Evolutionary conservation across 352 stramenopile species (phyloP), one percentile per base, ranked within the genome.

Genomic region (Halophytophthora batemanensis): DNA sequence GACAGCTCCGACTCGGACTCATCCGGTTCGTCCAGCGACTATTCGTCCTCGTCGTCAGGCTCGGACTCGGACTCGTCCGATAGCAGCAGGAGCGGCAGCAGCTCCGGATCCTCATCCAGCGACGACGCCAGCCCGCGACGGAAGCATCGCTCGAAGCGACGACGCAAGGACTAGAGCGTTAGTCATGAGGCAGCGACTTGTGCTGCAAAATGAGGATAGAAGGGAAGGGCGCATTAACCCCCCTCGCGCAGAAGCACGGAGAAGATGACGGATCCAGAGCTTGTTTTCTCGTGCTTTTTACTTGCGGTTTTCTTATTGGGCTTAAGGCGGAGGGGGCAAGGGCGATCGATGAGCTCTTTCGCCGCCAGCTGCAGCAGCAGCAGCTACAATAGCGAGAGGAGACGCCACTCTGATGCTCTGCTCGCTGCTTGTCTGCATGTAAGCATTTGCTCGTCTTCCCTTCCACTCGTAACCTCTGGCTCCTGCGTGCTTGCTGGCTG

Each of bases 141-240:
- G 53, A 57, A 23, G 42, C 43, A 56, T n/a, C 51, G 18, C n/a
- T 66, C 47, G 0, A 86, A 87, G 57, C 61, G 64, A 17, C 71
- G 45, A 36, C 65, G 73, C 40, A 76, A 49, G 38, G 57, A 86
- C 19, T 80, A 72, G 47, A 21, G 12, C 6, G 13, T 19, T 13
- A 44, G 21, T n/a, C 28, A n/a, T n/a, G 22, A 11, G 17, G 37
- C 43, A 18, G 15, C 41, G 14, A 6, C 36, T 35, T 31, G 19
- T 48, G 22, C 28, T n/a, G 53, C 28, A 51, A 54, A 47, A 59
- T 13, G 28, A 14, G n/a, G 2, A 18, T 15, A 25, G 18, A 14
- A 46, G 10, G 40, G 17, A 18, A 23, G 48, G 45, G 21, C 36
- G 25, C 25, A 31, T 31, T 4, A 4, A 31, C 4, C 25, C 25